Evolutionary conservation across 192 early-diverging fungal genomes (phyloP).

Genomic region (Linnemannia schmuckeri): DNA sequence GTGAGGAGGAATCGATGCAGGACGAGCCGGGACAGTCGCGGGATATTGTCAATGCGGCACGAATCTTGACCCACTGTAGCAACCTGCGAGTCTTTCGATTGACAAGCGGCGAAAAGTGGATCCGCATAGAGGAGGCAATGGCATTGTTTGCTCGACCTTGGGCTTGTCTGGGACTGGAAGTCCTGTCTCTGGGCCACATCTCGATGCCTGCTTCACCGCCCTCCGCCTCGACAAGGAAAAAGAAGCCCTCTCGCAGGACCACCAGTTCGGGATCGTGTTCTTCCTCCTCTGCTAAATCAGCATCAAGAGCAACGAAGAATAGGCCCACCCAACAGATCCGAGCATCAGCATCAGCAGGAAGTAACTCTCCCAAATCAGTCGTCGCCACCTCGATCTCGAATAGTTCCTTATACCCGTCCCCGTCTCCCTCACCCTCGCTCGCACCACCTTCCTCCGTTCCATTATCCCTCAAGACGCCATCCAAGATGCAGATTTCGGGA

Average conservation of each 20-base stretch:
- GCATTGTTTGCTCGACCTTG: slow-evolving; percentile 26
- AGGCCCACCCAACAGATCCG: not conserved
- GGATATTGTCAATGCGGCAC: slow-evolving; percentile 26
- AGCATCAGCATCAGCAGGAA: no score
- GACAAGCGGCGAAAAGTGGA: slow-evolving; percentile 27
- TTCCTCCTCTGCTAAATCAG: not conserved
- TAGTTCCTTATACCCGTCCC: not conserved
- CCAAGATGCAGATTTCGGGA: not conserved
- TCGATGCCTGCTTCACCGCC: not conserved
- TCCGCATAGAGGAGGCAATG: slow-evolving; percentile 20
- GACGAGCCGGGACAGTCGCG: not conserved
- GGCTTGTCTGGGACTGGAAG: slow-evolving; percentile 38
- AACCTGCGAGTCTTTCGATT: slow-evolving; percentile 34
- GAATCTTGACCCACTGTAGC: slow-evolving; percentile 28
- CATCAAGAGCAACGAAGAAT: not conserved
- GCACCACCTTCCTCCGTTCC: not conserved
- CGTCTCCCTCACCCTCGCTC: not conserved
- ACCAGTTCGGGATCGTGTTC: not conserved
- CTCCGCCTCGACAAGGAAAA: not conserved
- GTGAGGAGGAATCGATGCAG: not conserved
- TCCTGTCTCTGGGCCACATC: slow-evolving; percentile 30
- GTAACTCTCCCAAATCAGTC: not conserved
- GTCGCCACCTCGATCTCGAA: not conserved
- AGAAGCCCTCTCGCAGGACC: not conserved
- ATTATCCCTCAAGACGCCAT: not conserved